phyloP scores from a whole-genome alignment of 2,329 filamentous ascomycete species.

The Xylariaceae sp. region DNA sequence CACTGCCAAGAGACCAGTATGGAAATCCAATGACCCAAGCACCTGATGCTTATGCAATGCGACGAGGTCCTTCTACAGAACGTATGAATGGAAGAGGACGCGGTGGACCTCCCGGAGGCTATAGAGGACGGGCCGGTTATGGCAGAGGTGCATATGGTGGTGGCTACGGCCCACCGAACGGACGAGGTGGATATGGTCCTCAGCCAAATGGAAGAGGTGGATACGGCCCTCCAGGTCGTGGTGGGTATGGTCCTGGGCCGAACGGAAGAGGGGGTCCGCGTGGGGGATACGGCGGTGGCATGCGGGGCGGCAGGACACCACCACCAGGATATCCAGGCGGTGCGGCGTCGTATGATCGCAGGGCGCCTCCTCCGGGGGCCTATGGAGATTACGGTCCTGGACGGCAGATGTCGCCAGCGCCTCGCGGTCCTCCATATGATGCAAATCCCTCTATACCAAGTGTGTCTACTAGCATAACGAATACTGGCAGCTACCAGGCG shows the following conservation, averaged over 20 bases:
- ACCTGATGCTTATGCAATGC: slow-evolving; percentile 53
- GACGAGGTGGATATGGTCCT: slow-evolving; percentile 52
- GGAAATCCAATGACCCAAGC: slow-evolving; percentile 61
- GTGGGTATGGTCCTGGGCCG: slow-evolving; percentile 43
- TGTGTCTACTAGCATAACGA: slow-evolving; percentile 40
- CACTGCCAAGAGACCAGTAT: slow-evolving; percentile 62
- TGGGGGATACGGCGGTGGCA: slow-evolving; percentile 20
- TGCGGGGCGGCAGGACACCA: slow-evolving; percentile 37
- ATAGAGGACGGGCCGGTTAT: slow-evolving; percentile 59
- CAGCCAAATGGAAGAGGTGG: slow-evolving; percentile 43
- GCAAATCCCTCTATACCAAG: slow-evolving; percentile 47
- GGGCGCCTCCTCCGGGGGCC: slow-evolving; percentile 36
- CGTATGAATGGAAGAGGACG: slow-evolving; percentile 60
- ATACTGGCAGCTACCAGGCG: slow-evolving; percentile 46
- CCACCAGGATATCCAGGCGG: slow-evolving; percentile 54
- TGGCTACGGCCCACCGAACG: slow-evolving; percentile 53
- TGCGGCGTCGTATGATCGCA: slow-evolving; percentile 42
- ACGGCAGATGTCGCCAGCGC: slow-evolving; percentile 47
- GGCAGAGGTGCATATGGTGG: slow-evolving; percentile 49
- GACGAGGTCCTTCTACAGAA: slow-evolving; percentile 53
- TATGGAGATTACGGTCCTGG: slow-evolving; percentile 40
- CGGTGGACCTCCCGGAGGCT: slow-evolving; percentile 55
- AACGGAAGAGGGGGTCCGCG: slow-evolving; percentile 42
- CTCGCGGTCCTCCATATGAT: slow-evolving; percentile 45
- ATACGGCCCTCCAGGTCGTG: slow-evolving; percentile 40